Evolutionary conservation across 148 eudicot species (phyloP), one percentile per base, ranked within the genome.

Genomic region (Selenicereus undatus): DNA sequence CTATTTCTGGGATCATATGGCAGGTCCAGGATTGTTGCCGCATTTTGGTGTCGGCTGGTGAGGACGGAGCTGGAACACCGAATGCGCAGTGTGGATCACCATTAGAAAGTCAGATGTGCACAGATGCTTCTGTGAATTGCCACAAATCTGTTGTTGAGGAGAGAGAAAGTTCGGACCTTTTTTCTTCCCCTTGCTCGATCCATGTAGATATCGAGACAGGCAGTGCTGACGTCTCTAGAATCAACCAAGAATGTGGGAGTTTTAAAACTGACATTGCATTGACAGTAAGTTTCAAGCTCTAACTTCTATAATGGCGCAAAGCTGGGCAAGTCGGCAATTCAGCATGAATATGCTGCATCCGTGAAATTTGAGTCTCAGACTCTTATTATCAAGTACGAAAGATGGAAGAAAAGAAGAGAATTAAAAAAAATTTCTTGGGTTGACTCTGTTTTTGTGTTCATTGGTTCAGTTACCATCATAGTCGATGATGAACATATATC

Each of bases 201-300:
- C 76, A 87, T 60, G 85, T 84, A 18, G 94, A 91, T 84, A 74
- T 88, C 39, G 97, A 91, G 83, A 83, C 88, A 73, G 94, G 95
- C 29, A 82, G 43, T 79, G 65, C 80, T 6, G 90, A 84, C 75
- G 84, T 56, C 35, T 80, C 80, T 18, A 90, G 82, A 81, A 85
- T 81, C 58, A 79, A 80, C 30, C 86, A 82, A 36, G 90, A 89
- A 74, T 76, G 77, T 76, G 86, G 82, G 24, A 81, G 84, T 43
- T 68, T 91, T 81, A 90, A 90, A 81, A 82, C 88, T 45, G 97
- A 92, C 78, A 88, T 85, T 83, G 78, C 89, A 71, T 81, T 90
- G 29, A 86, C 85, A 2, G 98, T 94, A 81, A 88, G 66, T n/a
- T 27, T 66, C 32, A 66, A 66, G 8, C 17, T 66, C 71, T 27